Evolutionary conservation across 129 eudicot species (phyloP), one percentile per base, ranked within the genome.

Genomic region (Flaveria sonorensis): DNA sequence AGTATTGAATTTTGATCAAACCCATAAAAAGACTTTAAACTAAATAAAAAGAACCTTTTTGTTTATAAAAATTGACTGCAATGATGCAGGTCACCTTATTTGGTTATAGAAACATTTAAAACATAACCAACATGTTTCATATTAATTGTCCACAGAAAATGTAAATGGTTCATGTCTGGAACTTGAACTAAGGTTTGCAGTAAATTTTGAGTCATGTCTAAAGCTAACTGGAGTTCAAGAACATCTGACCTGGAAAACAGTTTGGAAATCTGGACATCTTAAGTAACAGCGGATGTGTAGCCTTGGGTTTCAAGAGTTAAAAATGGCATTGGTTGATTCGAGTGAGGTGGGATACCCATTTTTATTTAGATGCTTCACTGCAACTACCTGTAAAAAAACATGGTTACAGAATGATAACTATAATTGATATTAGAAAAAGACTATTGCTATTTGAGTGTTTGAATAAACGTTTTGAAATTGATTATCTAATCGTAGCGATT

Each of bases 121-220:
- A 88, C 87, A 74, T 94, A 93, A 28, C 99, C 99, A 16, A 94
- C 86, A 16, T 94, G 89, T 84, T 91, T 94, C 97, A 94, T 94
- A 16, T 90, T n/a, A n/a, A n/a, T n/a, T 80, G 53, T 94, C 97
- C 30, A 91, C 97, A 61, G 87, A 87, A 60, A 53, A 83, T 87
- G 91, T 50, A 94, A 39, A 56, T 83, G 85, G 65, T 75, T 83
- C 87, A 94, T 66, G 36, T 94, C 97, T 0, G 91, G 89, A 23
- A 92, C 97, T 24, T 83, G 89, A 10, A 94, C 96, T 13, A 94
- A 78, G 5, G 92, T 87, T 14, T 68, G 85, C 0, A 96, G 99
- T 71, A 94, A 76, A 47, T 87, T 92, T 62, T 91, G 97, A 16
- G 97, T 88, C 65, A 68, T 79, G 23, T 89, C 97, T 12, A 94